Evolutionary conservation across 2,329 filamentous ascomycete genomes (phyloP), one percentile per base, ranked within the genome.

Genomic region (Phaeosphaeria sp.): DNA sequence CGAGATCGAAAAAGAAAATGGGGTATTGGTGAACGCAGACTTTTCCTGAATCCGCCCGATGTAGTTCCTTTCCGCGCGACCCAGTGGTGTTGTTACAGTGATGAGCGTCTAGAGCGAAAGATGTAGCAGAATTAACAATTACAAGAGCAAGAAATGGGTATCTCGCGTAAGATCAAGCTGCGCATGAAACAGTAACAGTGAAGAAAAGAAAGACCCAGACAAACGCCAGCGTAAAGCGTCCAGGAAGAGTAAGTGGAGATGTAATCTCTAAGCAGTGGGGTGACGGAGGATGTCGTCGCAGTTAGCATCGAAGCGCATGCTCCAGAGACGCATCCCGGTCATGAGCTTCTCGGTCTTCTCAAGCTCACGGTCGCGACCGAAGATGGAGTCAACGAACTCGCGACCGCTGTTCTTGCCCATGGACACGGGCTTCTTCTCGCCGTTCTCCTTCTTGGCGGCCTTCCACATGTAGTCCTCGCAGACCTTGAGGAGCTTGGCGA

Each of bases 401-500:
- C 91, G 90, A 51, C 95, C 95, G 53, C 92, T 92, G 77, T 92
- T 94, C 83, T 93, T 93, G 74, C 93, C 94, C 78, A 98, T 76
- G 89, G 89, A 62, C 52, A 87, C 80, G 42, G 85, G 80, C 58
- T 88, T 87, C 78, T 89, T 89, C 43, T 78, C 76, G 67, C 83
- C 81, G 57, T 79, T 84, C 78, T 91, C 85, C 60, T 77, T 76
- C 84, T 92, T 94, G 68, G 90, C 89, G 44, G 90, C 91, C 82
- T 91, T 92, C 82, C 95, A 91, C 95, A 99, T 99, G 75, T 91
- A 96, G 49, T 90, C 86, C 81, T 99, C 95, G 75, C 95, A 98
- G 17, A 89, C 84, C 82, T 96, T 96, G 74, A 98, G 88, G 15
- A 98, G 85, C 72, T 88, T 88, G 80, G 91, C 90, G 70, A 98